Evolutionary conservation across 345 rosid species (phyloP).

Genomic region (Durio zibethinus): DNA sequence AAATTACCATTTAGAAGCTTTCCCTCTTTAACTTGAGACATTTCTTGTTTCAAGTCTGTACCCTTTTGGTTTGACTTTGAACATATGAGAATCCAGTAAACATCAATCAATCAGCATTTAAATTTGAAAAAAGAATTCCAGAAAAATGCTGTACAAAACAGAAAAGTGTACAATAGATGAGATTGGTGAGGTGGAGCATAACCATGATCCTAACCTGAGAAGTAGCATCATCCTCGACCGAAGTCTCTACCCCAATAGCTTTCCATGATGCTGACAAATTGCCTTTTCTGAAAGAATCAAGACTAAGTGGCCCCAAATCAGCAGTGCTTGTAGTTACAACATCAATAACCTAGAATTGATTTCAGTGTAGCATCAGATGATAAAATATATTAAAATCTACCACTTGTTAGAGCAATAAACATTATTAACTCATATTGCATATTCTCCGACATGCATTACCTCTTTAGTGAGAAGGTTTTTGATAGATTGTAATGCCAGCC

Average conservation of each 20-base stretch:
- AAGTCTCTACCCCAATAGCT: constrained; percentile 34
- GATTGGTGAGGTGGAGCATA: constrained; percentile 4
- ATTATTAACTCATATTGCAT: not conserved
- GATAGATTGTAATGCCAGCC: constrained; percentile 57
- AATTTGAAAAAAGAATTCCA: constrained; percentile 12
- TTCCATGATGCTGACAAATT: constrained; percentile 83
- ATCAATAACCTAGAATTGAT: constrained; percentile 57
- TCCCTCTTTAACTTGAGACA: constrained; percentile 35
- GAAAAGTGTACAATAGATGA: not conserved
- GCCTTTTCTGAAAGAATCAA: constrained; percentile 73
- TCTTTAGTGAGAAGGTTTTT: constrained; percentile 72
- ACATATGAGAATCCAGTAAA: constrained; percentile 18
- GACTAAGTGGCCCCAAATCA: constrained; percentile 79
- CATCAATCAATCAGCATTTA: constrained; percentile 23
- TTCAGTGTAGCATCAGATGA: constrained; percentile 8
- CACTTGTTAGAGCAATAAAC: not conserved
- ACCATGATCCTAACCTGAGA: constrained; percentile 47
- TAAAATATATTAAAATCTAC: not conserved
- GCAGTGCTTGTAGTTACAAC: constrained; percentile 61
- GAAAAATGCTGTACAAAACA: not conserved
- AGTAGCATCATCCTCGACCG: constrained; percentile 25
- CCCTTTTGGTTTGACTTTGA: constrained; percentile 40
- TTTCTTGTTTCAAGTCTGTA: constrained; percentile 33
- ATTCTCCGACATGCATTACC: constrained; percentile 39
- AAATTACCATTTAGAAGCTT: constrained; percentile 34